Evolutionary conservation across 139 green algal species (phyloP).

Genomic region (Haematococcus sp.): DNA sequence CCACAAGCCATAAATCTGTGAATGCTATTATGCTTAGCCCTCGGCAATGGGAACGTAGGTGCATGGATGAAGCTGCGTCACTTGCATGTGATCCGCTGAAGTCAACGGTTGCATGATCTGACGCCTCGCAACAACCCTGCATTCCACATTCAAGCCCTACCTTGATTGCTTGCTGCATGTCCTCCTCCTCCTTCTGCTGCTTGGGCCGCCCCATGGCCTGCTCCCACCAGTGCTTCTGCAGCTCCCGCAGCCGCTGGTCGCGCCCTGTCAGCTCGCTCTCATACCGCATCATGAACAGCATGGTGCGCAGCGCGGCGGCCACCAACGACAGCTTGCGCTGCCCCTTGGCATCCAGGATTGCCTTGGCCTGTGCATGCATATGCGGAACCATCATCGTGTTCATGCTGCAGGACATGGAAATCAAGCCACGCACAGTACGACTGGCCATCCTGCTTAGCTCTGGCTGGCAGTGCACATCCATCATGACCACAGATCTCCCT

Average conservation of each 20-base stretch:
- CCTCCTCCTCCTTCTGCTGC: constrained; percentile 24
- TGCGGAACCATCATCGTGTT: neutral
- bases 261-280: constrained; percentile 21
- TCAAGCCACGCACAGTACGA: no score
- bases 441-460: no score
- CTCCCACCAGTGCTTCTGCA: constrained; percentile 46
- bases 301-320: constrained; percentile 34
- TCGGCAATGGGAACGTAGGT: neutral
- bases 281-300: constrained; percentile 62
- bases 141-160: no score
- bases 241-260: constrained; percentile 26
- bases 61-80: no score
- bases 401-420: no score
- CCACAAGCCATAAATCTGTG: neutral
- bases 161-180: constrained; percentile 19
- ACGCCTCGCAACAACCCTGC: no score
- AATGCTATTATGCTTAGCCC: no score
- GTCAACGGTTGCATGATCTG: no score
- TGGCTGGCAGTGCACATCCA: no score
- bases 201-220: constrained; percentile 9
- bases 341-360: constrained; percentile 5
- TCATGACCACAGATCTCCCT: no score
- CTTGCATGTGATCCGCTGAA: no score
- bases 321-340: constrained; percentile 33
- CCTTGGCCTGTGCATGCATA: no score